Evolutionary conservation across 768 basidiomycete genomes (phyloP), one percentile per base, ranked within the genome.

Genomic region (Suillus bovinus): DNA sequence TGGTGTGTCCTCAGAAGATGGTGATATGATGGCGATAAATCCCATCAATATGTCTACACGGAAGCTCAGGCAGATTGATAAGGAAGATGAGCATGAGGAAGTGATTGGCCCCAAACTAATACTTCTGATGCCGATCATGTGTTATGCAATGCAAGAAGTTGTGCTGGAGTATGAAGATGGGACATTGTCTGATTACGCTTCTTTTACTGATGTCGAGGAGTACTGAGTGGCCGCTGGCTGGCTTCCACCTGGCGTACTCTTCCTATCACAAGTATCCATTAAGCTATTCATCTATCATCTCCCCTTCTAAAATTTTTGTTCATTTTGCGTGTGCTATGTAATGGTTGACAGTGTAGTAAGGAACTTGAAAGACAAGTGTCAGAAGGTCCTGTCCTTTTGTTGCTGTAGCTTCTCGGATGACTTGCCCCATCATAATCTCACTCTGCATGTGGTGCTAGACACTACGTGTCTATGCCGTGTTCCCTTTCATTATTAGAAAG

Each of bases 61-160:
- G 65, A 77, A 82, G 71, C 71, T 79, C 46, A 74, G 74, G 33
- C 77, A 80, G 52, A 78, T 79, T 38, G 81, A 84, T 58, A 83
- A 84, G 61, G 81, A 81, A 16, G 81, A 82, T 59, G 76, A 82
- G 31, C 77, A 79, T 61, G 83, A 86, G 64, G 81, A 88, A 59
- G 64, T 79, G 31, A 80, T 91, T 38, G 90, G 90, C 13, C 91
- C 92, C 14, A 89, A 89, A 72, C 71, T 94, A 61, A 80, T 91
- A 34, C 88, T 92, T 9, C 83, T 84, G 20, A 89, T 90, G 3
- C 90, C 91, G 2, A 90, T 94, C 63, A 90, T 93, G 86, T 79
- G 87, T 33, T 91, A 79, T 72, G 93, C 93, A 55, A 93, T 94
- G 91, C 79, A 85, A 57, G 87, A 91, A 70, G 91, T 94, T 10